phyloP scores from a whole-genome alignment of 805 yeast genomes.

The Candida rishiriensis region DNA sequence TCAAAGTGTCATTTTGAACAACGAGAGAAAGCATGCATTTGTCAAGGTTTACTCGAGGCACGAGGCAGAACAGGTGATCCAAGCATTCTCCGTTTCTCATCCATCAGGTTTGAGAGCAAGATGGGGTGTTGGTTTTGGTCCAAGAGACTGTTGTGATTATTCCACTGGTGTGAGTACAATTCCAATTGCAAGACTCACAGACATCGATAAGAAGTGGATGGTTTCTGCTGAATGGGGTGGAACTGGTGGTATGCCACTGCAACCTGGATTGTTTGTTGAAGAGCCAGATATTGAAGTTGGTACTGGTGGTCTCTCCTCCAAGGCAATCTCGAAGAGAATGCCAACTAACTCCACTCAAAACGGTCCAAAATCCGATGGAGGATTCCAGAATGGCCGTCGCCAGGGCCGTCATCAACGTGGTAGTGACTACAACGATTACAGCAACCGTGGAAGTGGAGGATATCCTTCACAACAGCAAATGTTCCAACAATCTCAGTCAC shows the following conservation, averaged over 20 bases:
- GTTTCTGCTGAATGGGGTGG: constrained; percentile 95
- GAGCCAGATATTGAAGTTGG: constrained; percentile 99
- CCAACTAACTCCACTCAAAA: constrained; percentile 83
- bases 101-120: constrained; percentile 74
- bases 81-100: constrained; percentile 54
- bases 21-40: constrained; percentile 91
- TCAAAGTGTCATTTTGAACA: constrained; percentile 82
- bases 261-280: constrained; percentile 78
- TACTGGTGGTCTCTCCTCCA: constrained; percentile 89
- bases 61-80: constrained; percentile 83
- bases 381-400: constrained; percentile 6
- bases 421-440: constrained; percentile 1
- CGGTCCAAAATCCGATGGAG: constrained; percentile 71
- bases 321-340: constrained; percentile 87
- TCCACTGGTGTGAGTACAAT: constrained; percentile 85
- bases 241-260: constrained; percentile 81
- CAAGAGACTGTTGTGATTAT: constrained; percentile 96
- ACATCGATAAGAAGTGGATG: constrained; percentile 90
- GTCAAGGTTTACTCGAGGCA: constrained; percentile 88
- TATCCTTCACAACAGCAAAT: constrained; percentile 3
- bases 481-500: too few species aligned
- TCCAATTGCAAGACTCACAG: constrained; percentile 84
- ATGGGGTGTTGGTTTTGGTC: constrained; percentile 99
- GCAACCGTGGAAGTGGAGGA: constrained; percentile 6
- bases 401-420: background rate